phyloP scores from a whole-genome alignment of 345 rosid species.

The Microcos paniculata region DNA sequence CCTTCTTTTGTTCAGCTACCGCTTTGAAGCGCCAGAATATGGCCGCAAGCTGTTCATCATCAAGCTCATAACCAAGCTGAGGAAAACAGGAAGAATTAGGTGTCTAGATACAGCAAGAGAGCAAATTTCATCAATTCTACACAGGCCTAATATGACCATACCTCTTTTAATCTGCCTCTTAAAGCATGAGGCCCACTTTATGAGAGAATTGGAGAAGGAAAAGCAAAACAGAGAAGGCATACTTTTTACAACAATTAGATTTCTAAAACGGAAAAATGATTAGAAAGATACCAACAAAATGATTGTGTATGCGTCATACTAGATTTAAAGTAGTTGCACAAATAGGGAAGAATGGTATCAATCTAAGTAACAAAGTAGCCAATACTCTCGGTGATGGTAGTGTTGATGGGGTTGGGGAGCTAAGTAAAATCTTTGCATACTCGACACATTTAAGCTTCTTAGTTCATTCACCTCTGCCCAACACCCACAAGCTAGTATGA shows the following conservation, averaged over 20 bases:
- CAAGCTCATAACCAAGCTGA: slow-evolving; percentile 88
- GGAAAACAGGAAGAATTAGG: slow-evolving; percentile 19
- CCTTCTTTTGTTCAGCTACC: slow-evolving; percentile 93
- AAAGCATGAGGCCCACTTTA: slow-evolving; percentile 95
- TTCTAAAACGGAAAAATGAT: too few species aligned
- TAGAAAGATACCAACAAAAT: not conserved
- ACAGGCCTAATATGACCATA: slow-evolving; percentile 23
- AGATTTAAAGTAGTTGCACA: not conserved
- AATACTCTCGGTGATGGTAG: not conserved
- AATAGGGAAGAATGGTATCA: not conserved
- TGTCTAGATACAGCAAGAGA: slow-evolving; percentile 9
- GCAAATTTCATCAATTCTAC: slow-evolving; percentile 2
- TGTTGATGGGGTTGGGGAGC: not conserved
- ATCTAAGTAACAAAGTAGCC: not conserved
- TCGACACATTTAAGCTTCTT: not conserved
- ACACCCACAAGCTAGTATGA: not conserved
- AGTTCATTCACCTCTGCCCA: not conserved
- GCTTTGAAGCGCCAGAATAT: slow-evolving; percentile 91
- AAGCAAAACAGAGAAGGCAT: not conserved
- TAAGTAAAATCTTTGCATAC: not conserved
- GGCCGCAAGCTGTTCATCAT: slow-evolving; percentile 63
- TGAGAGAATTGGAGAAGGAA: slow-evolving; percentile 16
- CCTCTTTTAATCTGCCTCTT: slow-evolving; percentile 75
- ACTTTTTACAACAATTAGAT: too few species aligned
- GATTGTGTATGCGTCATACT: not conserved